Evolutionary conservation across 805 yeast species (phyloP).

Genomic region (Saturnispora sekii): DNA sequence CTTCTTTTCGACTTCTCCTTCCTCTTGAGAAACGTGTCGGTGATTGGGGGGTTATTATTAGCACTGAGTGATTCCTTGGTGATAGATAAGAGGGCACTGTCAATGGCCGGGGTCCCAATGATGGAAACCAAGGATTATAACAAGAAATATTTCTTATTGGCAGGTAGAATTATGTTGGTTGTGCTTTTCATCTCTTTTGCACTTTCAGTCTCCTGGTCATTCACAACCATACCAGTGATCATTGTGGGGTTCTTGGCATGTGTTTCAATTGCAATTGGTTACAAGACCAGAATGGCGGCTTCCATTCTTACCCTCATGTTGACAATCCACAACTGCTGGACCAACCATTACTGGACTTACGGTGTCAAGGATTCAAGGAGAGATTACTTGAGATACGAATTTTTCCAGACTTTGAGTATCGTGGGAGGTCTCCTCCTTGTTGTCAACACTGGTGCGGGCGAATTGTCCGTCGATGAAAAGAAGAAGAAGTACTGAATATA

Average conservation of each 20-base stretch:
- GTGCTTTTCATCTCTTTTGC: conserved; percentile 80
- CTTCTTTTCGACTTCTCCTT: conserved; percentile 71
- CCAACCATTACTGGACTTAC: conserved; percentile 86
- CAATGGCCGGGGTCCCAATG: conserved; percentile 71
- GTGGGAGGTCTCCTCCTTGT: conserved; percentile 89
- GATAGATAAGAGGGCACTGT: conserved; percentile 55
- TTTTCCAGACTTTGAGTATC: conserved; percentile 88
- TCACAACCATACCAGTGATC: conserved; percentile 53
- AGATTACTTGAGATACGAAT: conserved; percentile 85
- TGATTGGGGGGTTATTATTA: conserved; percentile 84
- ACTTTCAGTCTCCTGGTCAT: conserved; percentile 62
- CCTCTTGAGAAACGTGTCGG: conserved; percentile 78
- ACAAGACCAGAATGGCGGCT: conserved; percentile 86
- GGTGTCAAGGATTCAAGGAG: conserved; percentile 63
- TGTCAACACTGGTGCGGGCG: conserved; percentile 95
- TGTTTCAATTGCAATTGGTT: conserved; percentile 78
- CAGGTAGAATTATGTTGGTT: conserved; percentile 81
- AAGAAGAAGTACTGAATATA: conserved; percentile 42
- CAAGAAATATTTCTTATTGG: conserved; percentile 72
- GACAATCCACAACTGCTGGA: conserved; percentile 62
- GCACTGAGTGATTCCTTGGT: conserved; percentile 83
- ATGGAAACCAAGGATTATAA: conserved; percentile 54
- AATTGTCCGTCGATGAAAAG: conserved; percentile 87
- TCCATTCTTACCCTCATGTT: conserved; percentile 57
- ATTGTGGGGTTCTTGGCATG: conserved; percentile 63